phyloP scores from a whole-genome alignment of 805 yeast species.

The Grigorovia transvaalensis region DNA sequence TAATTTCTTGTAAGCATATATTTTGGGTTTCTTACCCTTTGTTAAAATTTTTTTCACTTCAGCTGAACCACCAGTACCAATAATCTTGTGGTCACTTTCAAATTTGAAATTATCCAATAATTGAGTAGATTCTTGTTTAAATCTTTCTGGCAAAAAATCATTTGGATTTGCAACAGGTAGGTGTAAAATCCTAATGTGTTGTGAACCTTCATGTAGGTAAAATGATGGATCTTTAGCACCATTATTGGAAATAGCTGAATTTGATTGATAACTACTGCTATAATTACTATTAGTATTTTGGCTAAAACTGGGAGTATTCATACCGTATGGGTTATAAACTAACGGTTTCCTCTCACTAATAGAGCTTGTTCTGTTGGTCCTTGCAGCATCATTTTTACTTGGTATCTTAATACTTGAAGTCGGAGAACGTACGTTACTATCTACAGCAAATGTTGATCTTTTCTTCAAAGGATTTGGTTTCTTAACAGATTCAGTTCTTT shows the following conservation, averaged over 20 bases:
- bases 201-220: conserved; percentile 28
- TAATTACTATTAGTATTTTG: background rate
- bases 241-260: background rate
- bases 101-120: conserved; percentile 47
- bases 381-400: background rate
- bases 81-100: conserved; percentile 35
- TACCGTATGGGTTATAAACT: conserved; percentile 59
- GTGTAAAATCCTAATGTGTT: conserved; percentile 37
- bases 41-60: conserved; percentile 42
- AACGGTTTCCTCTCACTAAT: conserved; percentile 30
- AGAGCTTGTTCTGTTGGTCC: background rate
- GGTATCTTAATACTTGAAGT: background rate
- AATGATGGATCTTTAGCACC: conserved; percentile 18
- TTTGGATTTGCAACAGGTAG: conserved; percentile 61
- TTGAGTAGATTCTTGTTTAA: conserved; percentile 38
- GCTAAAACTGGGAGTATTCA: conserved; percentile 7
- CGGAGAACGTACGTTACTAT: background rate
- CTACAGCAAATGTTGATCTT: conserved; percentile 1
- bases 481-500: background rate
- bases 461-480: conserved; percentile 3
- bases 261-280: background rate
- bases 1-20: conserved; percentile 59
- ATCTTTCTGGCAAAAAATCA: conserved; percentile 44
- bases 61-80: conserved; percentile 69
- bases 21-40: conserved; percentile 5